Conservation (phyloP, 768 basidiomycete species). For the Trichaptum fuscoviolaceum region DNA sequence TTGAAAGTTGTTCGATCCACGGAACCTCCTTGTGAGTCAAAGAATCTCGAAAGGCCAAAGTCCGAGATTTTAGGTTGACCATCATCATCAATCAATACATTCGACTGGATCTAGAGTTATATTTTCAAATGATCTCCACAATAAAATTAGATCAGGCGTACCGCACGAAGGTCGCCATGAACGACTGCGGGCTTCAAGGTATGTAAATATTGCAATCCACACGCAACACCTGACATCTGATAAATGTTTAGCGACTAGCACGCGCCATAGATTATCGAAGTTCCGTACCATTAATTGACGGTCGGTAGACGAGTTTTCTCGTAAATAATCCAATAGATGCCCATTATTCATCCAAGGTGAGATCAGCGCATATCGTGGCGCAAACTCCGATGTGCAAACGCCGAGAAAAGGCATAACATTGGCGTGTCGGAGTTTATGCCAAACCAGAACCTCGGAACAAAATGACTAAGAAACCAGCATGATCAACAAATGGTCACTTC, state of each 20-base stretch:
- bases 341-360: neutral
- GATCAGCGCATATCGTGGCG: neutral
- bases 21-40: neutral
- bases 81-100: neutral
- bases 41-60: neutral
- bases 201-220: neutral
- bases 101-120: neutral
- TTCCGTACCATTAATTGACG: neutral
- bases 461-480: neutral
- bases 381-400: neutral
- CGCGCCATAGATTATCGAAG: neutral
- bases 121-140: neutral
- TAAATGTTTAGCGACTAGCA: neutral
- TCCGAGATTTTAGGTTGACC: neutral
- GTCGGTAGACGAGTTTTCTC: neutral
- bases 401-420: neutral
- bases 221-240: neutral
- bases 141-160: neutral
- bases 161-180: neutral
- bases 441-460: neutral
- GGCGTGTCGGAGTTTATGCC: neutral
- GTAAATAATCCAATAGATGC: neutral
- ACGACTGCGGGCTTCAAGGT: neutral
- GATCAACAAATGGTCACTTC: neutral
- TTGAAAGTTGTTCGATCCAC: neutral